Evolutionary conservation across 1,139 yeast species (phyloP).

Genomic region (Diutina mesorugosa): DNA sequence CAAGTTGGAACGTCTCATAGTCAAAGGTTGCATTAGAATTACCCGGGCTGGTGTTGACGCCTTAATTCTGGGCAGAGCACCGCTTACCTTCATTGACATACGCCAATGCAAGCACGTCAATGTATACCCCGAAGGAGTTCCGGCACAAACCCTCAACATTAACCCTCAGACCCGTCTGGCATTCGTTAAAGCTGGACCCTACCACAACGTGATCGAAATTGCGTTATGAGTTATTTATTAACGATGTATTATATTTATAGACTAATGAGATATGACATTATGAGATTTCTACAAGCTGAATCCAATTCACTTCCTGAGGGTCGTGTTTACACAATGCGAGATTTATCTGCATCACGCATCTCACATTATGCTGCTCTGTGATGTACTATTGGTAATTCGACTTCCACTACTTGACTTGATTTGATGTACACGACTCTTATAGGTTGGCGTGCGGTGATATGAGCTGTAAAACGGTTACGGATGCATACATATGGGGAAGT

Average conservation of each 20-base stretch:
- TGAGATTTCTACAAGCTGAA: not conserved
- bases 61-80: constrained; percentile 42
- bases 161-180: constrained; percentile 42
- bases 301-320: no score
- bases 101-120: constrained; percentile 59
- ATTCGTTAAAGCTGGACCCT: constrained; percentile 43
- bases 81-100: constrained; percentile 40
- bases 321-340: not conserved
- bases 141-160: constrained; percentile 41
- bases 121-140: constrained; percentile 41
- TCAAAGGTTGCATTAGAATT: constrained; percentile 64
- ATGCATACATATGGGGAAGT: not conserved
- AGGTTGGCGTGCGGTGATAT: not conserved
- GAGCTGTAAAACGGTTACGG: not conserved
- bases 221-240: constrained; percentile 17
- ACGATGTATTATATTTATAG: constrained; percentile 3
- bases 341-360: not conserved
- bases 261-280: not conserved
- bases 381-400: not conserved
- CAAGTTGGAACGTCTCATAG: constrained; percentile 31
- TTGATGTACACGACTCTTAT: not conserved
- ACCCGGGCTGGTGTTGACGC: constrained; percentile 68
- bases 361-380: not conserved
- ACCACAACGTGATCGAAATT: constrained; percentile 42
- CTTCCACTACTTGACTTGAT: not conserved